These are phyloP conservation scores for Dictyostelium intermedium DNA, from an alignment of 78 protist genomes.

Conservation along the genomic window DNA sequence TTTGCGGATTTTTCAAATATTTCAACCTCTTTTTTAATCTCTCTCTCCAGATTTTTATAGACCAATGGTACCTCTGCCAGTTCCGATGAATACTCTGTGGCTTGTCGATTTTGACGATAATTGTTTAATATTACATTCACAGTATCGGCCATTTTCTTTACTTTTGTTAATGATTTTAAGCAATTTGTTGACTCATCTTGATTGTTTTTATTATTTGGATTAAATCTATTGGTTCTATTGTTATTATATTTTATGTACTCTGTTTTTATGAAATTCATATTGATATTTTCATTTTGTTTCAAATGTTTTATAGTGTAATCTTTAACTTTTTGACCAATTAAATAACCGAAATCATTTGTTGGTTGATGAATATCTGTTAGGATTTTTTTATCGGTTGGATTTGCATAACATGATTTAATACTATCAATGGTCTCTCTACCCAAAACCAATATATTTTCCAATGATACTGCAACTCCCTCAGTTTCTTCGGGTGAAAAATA, in stretches of 20 bases:
- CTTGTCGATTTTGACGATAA: background rate
- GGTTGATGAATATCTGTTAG: constrained; percentile 18
- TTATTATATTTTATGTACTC: background rate
- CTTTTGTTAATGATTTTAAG: background rate
- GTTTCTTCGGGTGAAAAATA: constrained; percentile 37
- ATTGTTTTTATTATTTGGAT: background rate
- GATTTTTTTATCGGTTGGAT: background rate
- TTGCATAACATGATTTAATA: background rate
- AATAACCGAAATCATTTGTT: constrained; percentile 3
- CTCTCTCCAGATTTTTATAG: constrained; percentile 3
- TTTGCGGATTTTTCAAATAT: background rate
- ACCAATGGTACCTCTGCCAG: background rate
- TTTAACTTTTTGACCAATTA: constrained; percentile 26
- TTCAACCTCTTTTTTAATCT: constrained; percentile 15
- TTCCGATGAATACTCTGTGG: background rate
- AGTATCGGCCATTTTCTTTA: background rate
- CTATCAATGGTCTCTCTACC: background rate
- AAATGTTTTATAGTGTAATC: constrained; percentile 23
- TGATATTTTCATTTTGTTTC: background rate
- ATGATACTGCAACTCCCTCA: constrained; percentile 16
- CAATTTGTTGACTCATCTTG: background rate
- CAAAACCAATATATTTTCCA: constrained; percentile 25
- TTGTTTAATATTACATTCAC: background rate
- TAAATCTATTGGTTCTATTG: background rate
- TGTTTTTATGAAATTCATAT: background rate